A percentile compares a stretch with the other conserved stretches of the same genome.
These are phyloP conservation scores for Arthrinium puccinioides DNA, from an alignment of 2,329 filamentous ascomycete genomes.

Conservation along the genomic window DNA sequence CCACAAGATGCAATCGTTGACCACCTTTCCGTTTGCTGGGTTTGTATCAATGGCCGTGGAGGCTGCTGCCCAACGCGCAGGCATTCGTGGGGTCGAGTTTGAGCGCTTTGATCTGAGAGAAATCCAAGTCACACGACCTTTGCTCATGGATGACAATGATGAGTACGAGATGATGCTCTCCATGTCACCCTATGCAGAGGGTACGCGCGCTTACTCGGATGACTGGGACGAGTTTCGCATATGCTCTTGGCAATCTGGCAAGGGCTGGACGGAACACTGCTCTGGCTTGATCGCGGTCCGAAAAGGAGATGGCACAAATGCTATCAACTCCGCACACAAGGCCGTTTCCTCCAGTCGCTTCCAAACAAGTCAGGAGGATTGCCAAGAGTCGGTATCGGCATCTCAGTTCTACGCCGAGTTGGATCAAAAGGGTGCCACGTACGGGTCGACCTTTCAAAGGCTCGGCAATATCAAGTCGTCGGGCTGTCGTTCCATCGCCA, in stretches of 20 bases:
- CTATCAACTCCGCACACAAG: background rate
- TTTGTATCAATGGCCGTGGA: conserved; percentile 30
- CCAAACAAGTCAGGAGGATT: conserved; percentile 2
- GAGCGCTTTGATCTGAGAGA: conserved; percentile 28
- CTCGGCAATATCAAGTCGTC: conserved; percentile 7
- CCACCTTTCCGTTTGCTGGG: conserved; percentile 37
- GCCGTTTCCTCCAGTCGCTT: background rate
- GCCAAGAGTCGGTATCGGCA: conserved; percentile 1
- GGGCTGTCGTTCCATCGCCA: conserved; percentile 20
- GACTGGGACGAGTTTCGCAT: conserved; percentile 22
- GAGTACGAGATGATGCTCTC: conserved; percentile 28
- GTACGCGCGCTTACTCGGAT: conserved; percentile 11
- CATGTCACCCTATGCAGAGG: conserved; percentile 20
- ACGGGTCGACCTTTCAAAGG: conserved; percentile 7
- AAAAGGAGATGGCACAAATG: conserved; percentile 1
- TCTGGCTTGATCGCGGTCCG: conserved; percentile 13
- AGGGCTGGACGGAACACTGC: conserved; percentile 22
- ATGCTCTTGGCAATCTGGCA: conserved; percentile 17
- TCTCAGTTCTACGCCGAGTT: conserved; percentile 9
- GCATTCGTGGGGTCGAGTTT: conserved; percentile 18
- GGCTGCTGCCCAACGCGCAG: conserved; percentile 16
- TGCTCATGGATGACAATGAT: conserved; percentile 24
- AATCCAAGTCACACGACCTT: conserved; percentile 23
- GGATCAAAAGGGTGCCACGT: conserved; percentile 7
- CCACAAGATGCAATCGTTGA: conserved; percentile 38